Evolutionary conservation across 768 basidiomycete species (phyloP), one percentile per base, ranked within the genome.

Genomic region (Xerocomellus intermedius): DNA sequence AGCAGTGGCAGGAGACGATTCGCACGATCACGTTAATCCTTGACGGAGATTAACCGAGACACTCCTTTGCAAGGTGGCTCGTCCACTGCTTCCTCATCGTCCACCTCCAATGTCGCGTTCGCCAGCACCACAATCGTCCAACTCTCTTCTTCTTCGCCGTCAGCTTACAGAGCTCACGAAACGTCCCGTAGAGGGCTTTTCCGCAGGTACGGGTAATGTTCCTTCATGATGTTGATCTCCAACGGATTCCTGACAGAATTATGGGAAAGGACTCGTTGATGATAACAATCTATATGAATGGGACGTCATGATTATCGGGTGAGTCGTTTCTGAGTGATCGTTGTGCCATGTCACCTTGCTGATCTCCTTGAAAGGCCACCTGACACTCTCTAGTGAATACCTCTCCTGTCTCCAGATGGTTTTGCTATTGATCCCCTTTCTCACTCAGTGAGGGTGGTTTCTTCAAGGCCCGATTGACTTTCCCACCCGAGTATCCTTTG

Each of bases 231-330:
- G 67, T 69, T 45, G 61, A 64, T 67, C 57, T 69, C 66, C 64
- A 68, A 66, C 64, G 54, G 65, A 63, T 61, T 59, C 66, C 69
- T 74, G 67, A 71, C 60, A 68, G 64, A 62, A 55, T 67, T 66
- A 48, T 61, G 64, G 57, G 60, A 64, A 65, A 85, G 96, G 96
- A 38, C 84, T 99, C 51, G 94, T 94, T 43, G 94, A 98, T 70
- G 96, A 98, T 55, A 82, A 85, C 73, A 95, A 98, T 75, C 75
- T 98, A 13, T 92, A 89, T 55, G 95, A 98, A 76, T 99, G 97
- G 97, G 94, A 97, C 62, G 81, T 98, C 66, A 79, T 97, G 68
- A 87, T 97, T 62, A 96, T 96, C 67, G 93, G 94, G 93, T 95
- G 59, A 55, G 84, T 74, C 44, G 22, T 57, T 44, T 45, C 26